Evolutionary conservation across 495 filamentous ascomycete genomes (phyloP), one percentile per base, ranked within the genome.

Genomic region (Penicillium chermesinum): DNA sequence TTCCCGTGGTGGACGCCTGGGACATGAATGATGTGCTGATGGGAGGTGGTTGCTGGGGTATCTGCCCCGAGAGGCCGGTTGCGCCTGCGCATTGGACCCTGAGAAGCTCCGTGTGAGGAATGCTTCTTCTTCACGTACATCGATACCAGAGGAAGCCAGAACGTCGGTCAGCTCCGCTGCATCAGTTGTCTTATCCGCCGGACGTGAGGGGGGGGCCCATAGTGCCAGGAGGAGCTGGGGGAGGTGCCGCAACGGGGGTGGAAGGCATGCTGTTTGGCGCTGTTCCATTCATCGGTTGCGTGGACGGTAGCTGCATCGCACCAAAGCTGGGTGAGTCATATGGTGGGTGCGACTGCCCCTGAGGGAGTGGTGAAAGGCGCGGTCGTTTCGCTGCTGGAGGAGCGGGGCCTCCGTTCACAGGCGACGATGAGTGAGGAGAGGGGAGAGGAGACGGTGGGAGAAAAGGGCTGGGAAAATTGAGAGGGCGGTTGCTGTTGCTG

Each of bases 141-240:
- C 86, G 48, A 96, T 84, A 41, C 88, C 89, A 17, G 88, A 86
- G 25, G 80, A 84, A 21, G 80, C 78, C 48, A 95, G 61, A 38
- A 89, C 83, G 72, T 96, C 90, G 39, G 78, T 83, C 41, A 89
- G 71, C 46, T 88, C 81, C 36, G 83, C 78, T 33, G 85, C 80
- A 63, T 88, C 89, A 0, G 74, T 75, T 0, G 82, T 79, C 48
- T 81, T 81, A 22, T 87, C 84, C 7, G 73, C 72, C 14, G 88
- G 85, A 42, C 82, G 85, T 27, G 81, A 82, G 1, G 90, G 90
- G 14, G n/a, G 90, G 90, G 0, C 86, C 86, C 90, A 95, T 95
- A 14, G 77, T 72, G 38, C 80, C 80, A 8, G 69, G 57, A 30
- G 71, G 70, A 32, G 62, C 66, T 18, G 69, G 61, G 5, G 25